Evolutionary conservation across 2,329 filamentous ascomycete genomes (phyloP).

Genomic region (Colletotrichum chrysophilum): DNA sequence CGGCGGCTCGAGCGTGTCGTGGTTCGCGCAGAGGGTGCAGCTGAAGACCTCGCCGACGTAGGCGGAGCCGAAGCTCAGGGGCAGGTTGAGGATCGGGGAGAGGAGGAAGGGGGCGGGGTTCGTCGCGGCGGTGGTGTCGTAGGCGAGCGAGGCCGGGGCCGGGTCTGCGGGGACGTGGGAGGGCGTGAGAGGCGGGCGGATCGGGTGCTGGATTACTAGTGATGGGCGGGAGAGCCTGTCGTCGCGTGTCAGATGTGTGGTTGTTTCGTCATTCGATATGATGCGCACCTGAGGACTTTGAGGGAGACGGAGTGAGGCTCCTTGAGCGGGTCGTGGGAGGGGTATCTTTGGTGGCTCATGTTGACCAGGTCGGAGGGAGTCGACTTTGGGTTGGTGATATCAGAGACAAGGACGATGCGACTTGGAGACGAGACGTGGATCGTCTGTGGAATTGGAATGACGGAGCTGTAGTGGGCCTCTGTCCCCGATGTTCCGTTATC

Average conservation of each 20-base stretch:
- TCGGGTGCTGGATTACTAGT: constrained; percentile 72
- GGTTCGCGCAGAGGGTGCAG: constrained; percentile 95
- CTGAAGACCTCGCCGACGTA: constrained; percentile 96
- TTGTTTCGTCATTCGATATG: background rate
- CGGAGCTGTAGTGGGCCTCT: background rate
- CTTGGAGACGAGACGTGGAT: background rate
- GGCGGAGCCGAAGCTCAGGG: constrained; percentile 89
- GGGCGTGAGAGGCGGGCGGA: constrained; percentile 51
- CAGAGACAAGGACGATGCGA: background rate
- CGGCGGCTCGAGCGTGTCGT: constrained; percentile 60
- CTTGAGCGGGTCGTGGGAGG: constrained; percentile 64
- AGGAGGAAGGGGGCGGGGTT: constrained; percentile 62
- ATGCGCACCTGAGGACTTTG: constrained; percentile 71
- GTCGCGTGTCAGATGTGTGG: background rate
- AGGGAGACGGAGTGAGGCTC: constrained; percentile 81
- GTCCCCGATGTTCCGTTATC: background rate
- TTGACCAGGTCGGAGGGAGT: background rate
- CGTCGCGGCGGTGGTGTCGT: constrained; percentile 50
- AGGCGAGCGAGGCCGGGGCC: constrained; percentile 74
- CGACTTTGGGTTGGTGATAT: background rate
- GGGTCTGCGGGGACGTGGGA: constrained; percentile 52
- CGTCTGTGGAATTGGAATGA: background rate
- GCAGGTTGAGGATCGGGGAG: constrained; percentile 77
- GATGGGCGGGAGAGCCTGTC: constrained; percentile 81
- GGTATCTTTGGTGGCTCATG: constrained; percentile 66